phyloP scores from a whole-genome alignment of 805 yeast genomes.

The Diddensiella santjacobensis region DNA sequence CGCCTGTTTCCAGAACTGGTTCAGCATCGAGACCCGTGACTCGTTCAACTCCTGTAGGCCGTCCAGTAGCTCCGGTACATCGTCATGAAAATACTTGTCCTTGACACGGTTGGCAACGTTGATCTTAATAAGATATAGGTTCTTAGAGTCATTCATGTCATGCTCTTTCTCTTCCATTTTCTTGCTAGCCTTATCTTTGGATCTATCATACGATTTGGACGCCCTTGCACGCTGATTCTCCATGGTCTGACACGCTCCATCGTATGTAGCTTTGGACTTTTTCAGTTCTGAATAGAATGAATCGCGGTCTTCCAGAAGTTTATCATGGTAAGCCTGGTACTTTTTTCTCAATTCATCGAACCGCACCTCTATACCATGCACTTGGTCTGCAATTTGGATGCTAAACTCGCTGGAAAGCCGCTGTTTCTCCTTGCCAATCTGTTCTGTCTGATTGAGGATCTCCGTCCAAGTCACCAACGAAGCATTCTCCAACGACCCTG shows the following conservation, averaged over 20 bases:
- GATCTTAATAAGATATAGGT: conserved; percentile 73
- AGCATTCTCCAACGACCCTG: conserved; percentile 91
- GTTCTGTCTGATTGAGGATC: conserved; percentile 77
- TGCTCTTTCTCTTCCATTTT: conserved; percentile 58
- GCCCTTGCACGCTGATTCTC: conserved; percentile 75
- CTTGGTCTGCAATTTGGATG: conserved; percentile 56
- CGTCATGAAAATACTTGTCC: conserved; percentile 90
- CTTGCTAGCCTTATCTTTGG: conserved; percentile 38
- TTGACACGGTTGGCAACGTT: conserved; percentile 84
- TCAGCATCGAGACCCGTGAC: conserved; percentile 65
- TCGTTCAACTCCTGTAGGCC: conserved; percentile 80
- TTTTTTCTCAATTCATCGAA: conserved; percentile 52
- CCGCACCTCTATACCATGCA: conserved; percentile 50
- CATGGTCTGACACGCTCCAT: conserved; percentile 71
- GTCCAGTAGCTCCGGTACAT: conserved; percentile 85
- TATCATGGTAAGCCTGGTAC: conserved; percentile 59
- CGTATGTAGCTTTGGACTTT: conserved; percentile 73
- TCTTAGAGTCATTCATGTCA: conserved; percentile 88
- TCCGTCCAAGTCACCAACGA: conserved; percentile 88
- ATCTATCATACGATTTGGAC: conserved; percentile 41
- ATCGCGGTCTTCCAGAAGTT: conserved; percentile 46
- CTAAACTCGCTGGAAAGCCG: conserved; percentile 58
- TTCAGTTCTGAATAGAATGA: conserved; percentile 52
- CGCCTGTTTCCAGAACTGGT: conserved; percentile 63
- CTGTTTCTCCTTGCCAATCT: conserved; percentile 62